Base-by-base conservation (phyloP, 495 filamentous ascomycete genomes). In the Paragyromitra xinjiangensis region DNA sequence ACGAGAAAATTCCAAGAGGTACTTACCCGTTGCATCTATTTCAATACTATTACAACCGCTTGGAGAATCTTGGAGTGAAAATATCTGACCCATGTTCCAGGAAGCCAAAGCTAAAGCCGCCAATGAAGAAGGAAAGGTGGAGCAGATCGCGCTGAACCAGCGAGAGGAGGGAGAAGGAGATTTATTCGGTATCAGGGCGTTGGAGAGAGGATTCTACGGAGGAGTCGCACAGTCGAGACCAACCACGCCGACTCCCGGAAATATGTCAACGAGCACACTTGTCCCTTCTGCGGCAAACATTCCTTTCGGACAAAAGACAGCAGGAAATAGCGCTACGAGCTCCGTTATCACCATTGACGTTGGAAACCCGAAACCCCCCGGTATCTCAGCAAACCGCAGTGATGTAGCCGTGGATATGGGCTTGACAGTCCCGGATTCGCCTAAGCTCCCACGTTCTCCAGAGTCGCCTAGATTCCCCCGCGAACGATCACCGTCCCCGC, bases 161-260 rank as follows among this genome's bases (percentile, higher is more conserved):
- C 73, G 80, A n/a, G 84, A 85, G 55, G 81, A 83, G 59, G 84
- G 84, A 67, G 85, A 86, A 71, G 84, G 84, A 6, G 84, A 87
- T 79, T 70, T 87, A 5, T 86, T 86, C 61, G 85, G 86, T 19
- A 81, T 85, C 34, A 78, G 85, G 53, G 86, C 85, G 37, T 78
- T 87, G 42, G 85, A 87, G 63, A 79, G 83, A 71, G 86, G 86
- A 5, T 85, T 81, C 71, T 85, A 77, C 69, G 85, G 84, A 66
- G 86, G 86, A 64, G 83, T 86, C 45, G 79, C 84, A n/a, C 86
- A 86, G 68, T 86, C 85, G 12, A 80, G 84, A 19, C 85, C 85
- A 7, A 80, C 71, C 19, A 86, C 85, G 6, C 78, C 80, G 63
- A 74, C 64, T 9, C 65, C 65, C 19, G 40, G 37, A 53, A 61